Base-by-base conservation (phyloP, 2,329 filamentous ascomycete genomes). In the Scopulariopsis brevicaulis region DNA sequence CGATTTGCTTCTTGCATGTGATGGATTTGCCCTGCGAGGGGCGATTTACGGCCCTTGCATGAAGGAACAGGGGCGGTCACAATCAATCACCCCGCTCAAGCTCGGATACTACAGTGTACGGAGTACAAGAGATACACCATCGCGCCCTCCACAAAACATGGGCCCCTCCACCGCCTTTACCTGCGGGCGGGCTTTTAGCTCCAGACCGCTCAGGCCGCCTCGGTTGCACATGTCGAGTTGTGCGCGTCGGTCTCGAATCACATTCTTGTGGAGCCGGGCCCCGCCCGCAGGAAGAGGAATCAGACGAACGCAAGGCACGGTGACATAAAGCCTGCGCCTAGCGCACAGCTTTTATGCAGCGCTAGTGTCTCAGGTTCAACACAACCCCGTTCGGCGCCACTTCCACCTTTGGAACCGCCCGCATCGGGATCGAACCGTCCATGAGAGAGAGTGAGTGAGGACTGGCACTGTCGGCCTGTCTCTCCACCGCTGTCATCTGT, bases 311-410 rank as follows among this genome's bases (percentile, higher is more conserved):
- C 28, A 22, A 50, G 46, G 20, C 3, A 50, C 4, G 32, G 43
- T 48, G 22, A 55, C 54, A 55, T 55, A 55, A 55, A 25, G 25
- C 46, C 35, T 55, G 54, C 25, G 35, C 25, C n/a, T 48, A 34
- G 54, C 15, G 7, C 15, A 11, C 22, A 22, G 40, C 35, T 55
- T 55, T 56, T 56, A 56, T 56, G 55, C 55, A 51, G 28, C n/a
- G 43, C 55, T 20, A 51, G 14, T 50, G 55, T 56, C 55, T 56
- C 55, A 56, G 55, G 40, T 56, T 25, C 14, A 55, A 34, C 40
- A 51, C n/a, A 51, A 18, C n/a, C 22, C 20, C 11, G 22, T 24
- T 50, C 37, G 35, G 55, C 43, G 28, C 50, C 55, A 46, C 24
- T 50, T 50, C 55, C 55, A 12, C 50, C 28, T 51, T 43, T n/a